Conservation (phyloP, 2,329 filamentous ascomycete species). For the Scopulariopsis brevicaulis region DNA sequence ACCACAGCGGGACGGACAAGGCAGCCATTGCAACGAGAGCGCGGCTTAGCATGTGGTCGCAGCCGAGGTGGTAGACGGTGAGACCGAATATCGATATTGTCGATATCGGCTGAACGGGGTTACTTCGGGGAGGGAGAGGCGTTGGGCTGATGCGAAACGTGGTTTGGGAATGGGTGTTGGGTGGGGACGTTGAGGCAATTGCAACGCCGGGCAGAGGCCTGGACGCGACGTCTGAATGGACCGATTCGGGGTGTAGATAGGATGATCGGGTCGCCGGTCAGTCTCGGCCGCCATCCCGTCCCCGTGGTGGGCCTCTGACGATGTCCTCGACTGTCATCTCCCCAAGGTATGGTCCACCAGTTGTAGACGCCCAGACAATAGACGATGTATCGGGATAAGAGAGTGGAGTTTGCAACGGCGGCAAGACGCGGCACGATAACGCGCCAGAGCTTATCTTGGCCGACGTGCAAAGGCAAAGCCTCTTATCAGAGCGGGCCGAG, state of each 20-base stretch:
- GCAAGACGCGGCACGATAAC: background rate
- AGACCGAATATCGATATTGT: background rate
- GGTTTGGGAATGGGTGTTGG: background rate
- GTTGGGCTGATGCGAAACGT: background rate
- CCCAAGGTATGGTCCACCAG: background rate
- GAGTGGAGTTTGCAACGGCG: background rate
- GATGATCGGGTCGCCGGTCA: background rate
- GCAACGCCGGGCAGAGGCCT: background rate
- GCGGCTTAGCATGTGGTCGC: background rate
- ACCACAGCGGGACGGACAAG: background rate
- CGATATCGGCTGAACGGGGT: background rate
- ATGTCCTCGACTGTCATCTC: background rate
- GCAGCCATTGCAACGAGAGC: background rate
- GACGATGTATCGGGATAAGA: background rate
- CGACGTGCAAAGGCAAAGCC: background rate
- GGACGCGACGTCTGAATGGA: background rate
- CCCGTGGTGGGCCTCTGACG: background rate
- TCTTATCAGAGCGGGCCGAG: background rate
- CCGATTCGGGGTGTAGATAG: background rate
- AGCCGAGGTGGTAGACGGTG: background rate
- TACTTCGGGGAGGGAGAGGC: background rate
- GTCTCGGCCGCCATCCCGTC: background rate
- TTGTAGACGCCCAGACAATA: background rate
- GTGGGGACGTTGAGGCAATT: background rate
- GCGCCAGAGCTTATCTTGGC: background rate